Percentiles rank a stretch among this genome's conserved stretches.
phyloP scores from a whole-genome alignment of 345 rosid genomes.

The Boechera stricta region DNA sequence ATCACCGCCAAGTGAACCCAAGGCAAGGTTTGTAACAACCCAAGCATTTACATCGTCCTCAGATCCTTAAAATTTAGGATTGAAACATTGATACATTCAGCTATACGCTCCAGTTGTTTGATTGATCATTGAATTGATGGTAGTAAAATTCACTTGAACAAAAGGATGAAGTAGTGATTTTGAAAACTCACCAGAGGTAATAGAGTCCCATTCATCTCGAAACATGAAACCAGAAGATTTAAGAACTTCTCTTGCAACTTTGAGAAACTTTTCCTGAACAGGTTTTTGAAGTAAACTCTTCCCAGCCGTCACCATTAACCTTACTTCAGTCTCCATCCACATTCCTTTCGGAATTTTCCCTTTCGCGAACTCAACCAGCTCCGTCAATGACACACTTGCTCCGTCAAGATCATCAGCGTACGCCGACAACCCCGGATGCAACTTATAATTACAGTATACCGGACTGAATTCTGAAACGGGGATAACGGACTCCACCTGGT shows the following conservation, averaged over 20 bases:
- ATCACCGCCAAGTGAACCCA: constrained; percentile 80
- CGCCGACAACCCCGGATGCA: constrained; percentile 87
- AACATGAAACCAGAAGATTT: constrained; percentile 72
- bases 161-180: too few species aligned
- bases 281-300: too few species aligned
- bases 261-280: constrained; percentile 60
- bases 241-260: constrained; percentile 55
- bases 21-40: constrained; percentile 80
- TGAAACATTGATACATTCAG: too few species aligned
- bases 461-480: too few species aligned
- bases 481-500: too few species aligned
- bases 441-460: constrained; percentile 32
- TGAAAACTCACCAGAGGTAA: constrained; percentile 63
- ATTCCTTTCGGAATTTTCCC: constrained; percentile 60
- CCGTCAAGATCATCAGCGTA: constrained; percentile 58
- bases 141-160: too few species aligned
- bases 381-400: constrained; percentile 63
- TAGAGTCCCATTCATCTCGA: constrained; percentile 75
- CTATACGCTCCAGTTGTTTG: too few species aligned
- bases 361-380: constrained; percentile 73
- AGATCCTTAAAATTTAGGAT: too few species aligned
- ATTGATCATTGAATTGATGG: too few species aligned
- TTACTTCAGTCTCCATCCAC: constrained; percentile 76
- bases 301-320: constrained; percentile 87
- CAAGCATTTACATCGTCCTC: constrained; percentile 95